phyloP scores from a whole-genome alignment of 371 early-diverging fungal species.

The Vairimorpha necatrix region DNA sequence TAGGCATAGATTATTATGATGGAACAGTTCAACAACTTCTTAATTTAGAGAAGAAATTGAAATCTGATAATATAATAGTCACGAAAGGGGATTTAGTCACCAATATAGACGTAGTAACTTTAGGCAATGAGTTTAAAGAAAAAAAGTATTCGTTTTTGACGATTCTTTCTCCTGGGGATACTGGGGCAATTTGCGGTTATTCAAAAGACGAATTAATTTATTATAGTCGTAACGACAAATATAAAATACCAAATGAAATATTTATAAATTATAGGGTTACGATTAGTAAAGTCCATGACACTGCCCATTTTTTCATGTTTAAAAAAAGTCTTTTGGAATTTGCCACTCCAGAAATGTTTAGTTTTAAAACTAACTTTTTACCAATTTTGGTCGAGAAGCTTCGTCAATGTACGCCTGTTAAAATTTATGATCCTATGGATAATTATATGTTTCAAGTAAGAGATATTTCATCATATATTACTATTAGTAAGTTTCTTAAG shows the following conservation, averaged over 20 bases:
- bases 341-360: conserved; percentile 13
- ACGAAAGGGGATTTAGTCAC: conserved; percentile 49
- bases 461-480: conserved; percentile 12
- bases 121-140: conserved; percentile 7
- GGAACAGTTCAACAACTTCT: conserved; percentile 22
- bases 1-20: conserved; percentile 34
- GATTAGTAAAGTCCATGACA: conserved; percentile 14
- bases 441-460: conserved; percentile 27
- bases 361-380: conserved; percentile 34
- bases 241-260: conserved; percentile 8
- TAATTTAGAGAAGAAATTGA: conserved; percentile 1
- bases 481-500: conserved; percentile 6
- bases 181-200: conserved; percentile 13
- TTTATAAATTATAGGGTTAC: conserved; percentile 13
- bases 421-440: conserved; percentile 9
- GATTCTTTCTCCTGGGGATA: not conserved
- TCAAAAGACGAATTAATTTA: conserved; percentile 19
- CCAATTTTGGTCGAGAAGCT: conserved; percentile 29
- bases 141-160: conserved; percentile 17
- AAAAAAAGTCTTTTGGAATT: conserved; percentile 17
- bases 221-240: not conserved
- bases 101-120: conserved; percentile 15
- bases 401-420: conserved; percentile 15
- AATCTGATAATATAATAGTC: conserved; percentile 33
- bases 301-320: conserved; percentile 36